Base-by-base conservation (phyloP, 805 yeast species). In the Henningerozyma blattae region DNA sequence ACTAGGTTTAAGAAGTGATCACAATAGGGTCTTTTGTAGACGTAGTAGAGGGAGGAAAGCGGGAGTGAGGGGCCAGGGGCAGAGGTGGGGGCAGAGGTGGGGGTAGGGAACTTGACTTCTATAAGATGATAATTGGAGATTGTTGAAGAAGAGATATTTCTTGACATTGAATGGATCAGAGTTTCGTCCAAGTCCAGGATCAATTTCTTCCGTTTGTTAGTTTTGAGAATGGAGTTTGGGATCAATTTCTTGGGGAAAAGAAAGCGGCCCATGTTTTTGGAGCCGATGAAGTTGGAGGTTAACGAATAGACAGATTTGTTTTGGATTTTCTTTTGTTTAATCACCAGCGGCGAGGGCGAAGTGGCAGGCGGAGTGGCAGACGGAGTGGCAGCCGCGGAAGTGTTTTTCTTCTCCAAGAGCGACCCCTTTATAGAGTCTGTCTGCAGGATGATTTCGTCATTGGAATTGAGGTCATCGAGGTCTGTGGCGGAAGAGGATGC, bases 181-280 rank as follows among this genome's bases (percentile, higher is more conserved):
- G 98, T 91, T 50, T 91, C 98, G 57, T 89, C 98, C 20, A 91
- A 68, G 52, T 91, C 98, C 17, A 91, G 63, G 1, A 91, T 81
- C 20, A 91, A 65, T 49, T 85, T 86, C 43, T 66, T 68, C 39
- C 45, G 61, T 18, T 48, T 51, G 6, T 24, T 24, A n/a, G 10
- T 24, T 24, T 24, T 24, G 15, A 51, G 33, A 12, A 57, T 48
- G 5, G 61, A 56, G 35, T 45, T 51, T 14, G 62, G 62, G n/a
- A 58, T 65, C 56, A 64, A 43, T 32, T 59, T 64, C 29, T 56
- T 56, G 0, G 70, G 70, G 40, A 63, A 65, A 8, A 65, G 51
- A 7, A 62, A 60, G 34, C 61, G 53, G 1, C 70, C 70, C 48
- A 56, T 50, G 25, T 50, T 53, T 22, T 56, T 48, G n/a, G 57